phyloP scores from a whole-genome alignment of 768 basidiomycete genomes.

The Mycena chlorophos region DNA sequence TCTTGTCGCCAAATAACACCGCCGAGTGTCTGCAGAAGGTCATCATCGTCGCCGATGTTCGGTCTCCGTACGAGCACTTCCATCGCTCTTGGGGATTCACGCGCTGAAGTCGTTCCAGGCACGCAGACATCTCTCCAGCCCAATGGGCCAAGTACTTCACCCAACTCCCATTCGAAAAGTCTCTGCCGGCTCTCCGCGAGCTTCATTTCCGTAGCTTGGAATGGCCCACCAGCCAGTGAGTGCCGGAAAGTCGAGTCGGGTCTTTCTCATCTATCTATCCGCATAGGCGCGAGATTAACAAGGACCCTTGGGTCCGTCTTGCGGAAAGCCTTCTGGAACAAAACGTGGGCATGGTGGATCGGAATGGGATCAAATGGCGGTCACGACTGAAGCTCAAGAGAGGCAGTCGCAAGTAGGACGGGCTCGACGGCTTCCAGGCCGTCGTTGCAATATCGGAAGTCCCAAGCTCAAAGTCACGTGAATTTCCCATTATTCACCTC shows the following conservation, averaged over 20 bases:
- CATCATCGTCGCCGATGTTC: background rate
- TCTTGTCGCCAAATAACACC: background rate
- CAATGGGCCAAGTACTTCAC: background rate
- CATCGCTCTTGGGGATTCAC: background rate
- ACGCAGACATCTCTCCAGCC: background rate
- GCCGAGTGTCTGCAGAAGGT: background rate
- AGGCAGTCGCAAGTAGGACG: too few species aligned
- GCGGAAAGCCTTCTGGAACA: background rate
- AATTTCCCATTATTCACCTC: too few species aligned
- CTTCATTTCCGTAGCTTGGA: background rate
- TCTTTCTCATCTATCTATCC: background rate
- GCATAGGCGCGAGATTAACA: background rate
- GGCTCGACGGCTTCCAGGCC: too few species aligned
- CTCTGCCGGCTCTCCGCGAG: background rate
- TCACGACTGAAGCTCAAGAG: too few species aligned
- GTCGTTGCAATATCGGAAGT: too few species aligned
- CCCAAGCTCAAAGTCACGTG: too few species aligned
- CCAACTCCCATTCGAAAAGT: background rate
- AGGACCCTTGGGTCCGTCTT: background rate
- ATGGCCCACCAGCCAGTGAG: background rate
- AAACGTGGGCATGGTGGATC: background rate
- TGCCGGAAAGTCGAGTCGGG: background rate
- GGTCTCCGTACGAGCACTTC: background rate
- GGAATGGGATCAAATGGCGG: too few species aligned
- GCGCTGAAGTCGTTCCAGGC: background rate